Base-by-base conservation (phyloP, 768 basidiomycete species). In the Kwoniella europaea region DNA sequence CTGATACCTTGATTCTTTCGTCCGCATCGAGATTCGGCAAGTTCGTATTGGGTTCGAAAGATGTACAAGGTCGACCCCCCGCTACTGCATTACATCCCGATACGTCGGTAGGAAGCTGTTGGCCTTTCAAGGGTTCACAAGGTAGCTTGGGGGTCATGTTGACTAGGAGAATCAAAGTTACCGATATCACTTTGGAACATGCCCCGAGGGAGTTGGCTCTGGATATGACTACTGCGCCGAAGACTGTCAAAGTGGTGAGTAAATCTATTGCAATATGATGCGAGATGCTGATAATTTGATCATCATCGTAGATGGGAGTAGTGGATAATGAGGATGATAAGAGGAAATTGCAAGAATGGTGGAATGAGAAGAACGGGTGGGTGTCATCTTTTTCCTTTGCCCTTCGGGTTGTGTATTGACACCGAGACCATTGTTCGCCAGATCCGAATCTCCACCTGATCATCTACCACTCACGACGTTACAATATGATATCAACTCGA, bases 1-100 rank as follows among this genome's bases (percentile, higher is more conserved):
- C 91, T 53, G 86, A 87, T n/a, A 92, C 93, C 6, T 88, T 90
- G 67, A 89, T 91, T 75, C 84, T 93, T 67, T 86, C 85, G 27
- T 78, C 73, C 2, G 53, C 79, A 1, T 83, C 84, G 4, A 84
- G 86, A 6, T 85, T 89, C 22, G 91, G 44, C 63, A 78, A 59
- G 86, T 86, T 55, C 88, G 88, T 20, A 86, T 87, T 73, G n/a
- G 82, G 82, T 0, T 64, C 66, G 15, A 75, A 78, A 35, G 72
- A 73, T 6, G 77, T 80, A 86, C 89, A 53, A 83, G 94, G 93
- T n/a, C 88, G 90, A 16, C 88, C 92, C 0, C 94, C 96, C 0
- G 88, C 93, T 60, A 91, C 88, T 0, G 93, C 92, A 2, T 86
- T 99, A n/a, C 91, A 96, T 77, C 90, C 92, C 69, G 93, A 97